Percentiles rank a stretch among this genome's conserved stretches.
Conservation (phyloP, 495 filamentous ascomycete species). For the Cercophora newfieldiana region DNA sequence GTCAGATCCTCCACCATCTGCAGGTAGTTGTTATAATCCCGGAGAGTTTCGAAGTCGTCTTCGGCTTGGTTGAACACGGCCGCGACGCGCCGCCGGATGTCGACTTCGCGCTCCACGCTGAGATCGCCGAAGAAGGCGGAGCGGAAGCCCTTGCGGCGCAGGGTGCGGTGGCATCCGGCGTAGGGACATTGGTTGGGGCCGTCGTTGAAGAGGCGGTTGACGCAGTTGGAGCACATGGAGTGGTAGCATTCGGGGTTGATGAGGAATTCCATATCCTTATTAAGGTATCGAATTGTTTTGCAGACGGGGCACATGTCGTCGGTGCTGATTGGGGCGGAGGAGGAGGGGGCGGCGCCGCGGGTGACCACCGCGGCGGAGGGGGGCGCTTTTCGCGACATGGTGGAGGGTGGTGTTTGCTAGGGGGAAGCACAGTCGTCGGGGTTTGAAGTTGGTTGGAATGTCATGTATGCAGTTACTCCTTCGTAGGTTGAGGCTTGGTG, state of each 20-base stretch:
- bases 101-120: slow-evolving; percentile 87
- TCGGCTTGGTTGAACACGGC: slow-evolving; percentile 82
- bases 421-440: background rate
- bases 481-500: too few relatives aligned
- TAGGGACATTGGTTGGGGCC: slow-evolving; percentile 91
- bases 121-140: slow-evolving; percentile 89
- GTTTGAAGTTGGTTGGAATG: too few relatives aligned
- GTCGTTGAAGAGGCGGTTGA: slow-evolving; percentile 87
- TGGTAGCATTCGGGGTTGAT: slow-evolving; percentile 99
- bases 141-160: slow-evolving; percentile 82
- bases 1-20: slow-evolving; percentile 89
- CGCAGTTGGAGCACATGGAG: slow-evolving; percentile 94
- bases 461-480: too few relatives aligned
- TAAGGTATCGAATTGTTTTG: slow-evolving; percentile 93
- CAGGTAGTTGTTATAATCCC: slow-evolving; percentile 89
- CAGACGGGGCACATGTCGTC: slow-evolving; percentile 93
- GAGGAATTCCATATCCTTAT: slow-evolving; percentile 87
- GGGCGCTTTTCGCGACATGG: slow-evolving; percentile 26
- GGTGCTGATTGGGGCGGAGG: slow-evolving; percentile 27
- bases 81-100: slow-evolving; percentile 79
- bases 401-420: background rate
- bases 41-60: slow-evolving; percentile 83
- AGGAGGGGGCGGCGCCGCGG: slow-evolving; percentile 12
- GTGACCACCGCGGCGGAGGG: slow-evolving; percentile 3
- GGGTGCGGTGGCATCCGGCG: slow-evolving; percentile 77